Evolutionary conservation across 768 basidiomycete genomes (phyloP).

Genomic region (Dendrothele bispora): DNA sequence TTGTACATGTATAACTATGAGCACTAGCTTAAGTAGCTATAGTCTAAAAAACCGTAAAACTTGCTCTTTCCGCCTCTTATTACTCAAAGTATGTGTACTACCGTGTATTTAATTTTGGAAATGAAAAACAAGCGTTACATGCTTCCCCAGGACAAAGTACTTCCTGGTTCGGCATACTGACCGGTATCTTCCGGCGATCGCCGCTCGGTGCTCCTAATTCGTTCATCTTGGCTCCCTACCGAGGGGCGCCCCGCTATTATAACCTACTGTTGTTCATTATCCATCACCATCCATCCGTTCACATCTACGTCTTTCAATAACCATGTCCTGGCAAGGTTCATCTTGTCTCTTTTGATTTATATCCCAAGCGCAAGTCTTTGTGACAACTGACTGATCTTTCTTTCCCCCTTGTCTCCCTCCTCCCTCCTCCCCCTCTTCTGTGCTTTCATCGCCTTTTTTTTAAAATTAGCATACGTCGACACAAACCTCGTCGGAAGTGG

Average conservation of each 20-base stretch:
- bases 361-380: no score
- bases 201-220: background rate
- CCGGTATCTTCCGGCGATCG: conserved; percentile 6
- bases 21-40: background rate
- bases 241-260: background rate
- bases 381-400: background rate
- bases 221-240: background rate
- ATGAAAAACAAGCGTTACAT: no score
- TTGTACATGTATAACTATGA: background rate
- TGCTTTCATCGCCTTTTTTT: no score
- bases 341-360: background rate
- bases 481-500: conserved; percentile 72
- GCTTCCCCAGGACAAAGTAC: background rate
- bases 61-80: no score
- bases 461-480: conserved; percentile 75
- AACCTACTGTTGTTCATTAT: background rate
- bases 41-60: background rate
- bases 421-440: no score
- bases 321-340: conserved; percentile 76
- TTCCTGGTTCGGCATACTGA: background rate
- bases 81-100: no score
- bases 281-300: conserved; percentile 5
- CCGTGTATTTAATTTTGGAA: no score
- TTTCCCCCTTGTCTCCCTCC: background rate
- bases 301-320: conserved; percentile 8